Evolutionary conservation across 768 basidiomycete genomes (phyloP), one percentile per base, ranked within the genome.

Genomic region (Naganishia vishniacii): DNA sequence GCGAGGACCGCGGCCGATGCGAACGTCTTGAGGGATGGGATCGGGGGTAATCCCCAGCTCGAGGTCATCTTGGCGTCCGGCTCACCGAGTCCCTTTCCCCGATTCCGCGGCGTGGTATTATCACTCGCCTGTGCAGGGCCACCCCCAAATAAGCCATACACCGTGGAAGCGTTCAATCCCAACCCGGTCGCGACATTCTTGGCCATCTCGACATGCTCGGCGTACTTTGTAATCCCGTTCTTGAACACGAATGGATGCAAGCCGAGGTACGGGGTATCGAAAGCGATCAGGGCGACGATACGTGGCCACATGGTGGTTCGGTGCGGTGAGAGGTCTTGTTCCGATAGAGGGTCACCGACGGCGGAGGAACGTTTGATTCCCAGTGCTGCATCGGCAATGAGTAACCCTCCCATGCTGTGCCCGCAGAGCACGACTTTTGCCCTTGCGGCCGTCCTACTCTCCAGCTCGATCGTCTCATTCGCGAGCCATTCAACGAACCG

Each of bases 201-300:
- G 2, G 88, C 90, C 13, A 83, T 78, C 49, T 81, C 82, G 4
- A 86, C 86, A 70, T 88, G 87, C 66, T 84, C 83, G 4, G 84
- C 81, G 1, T 84, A 88, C 72, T 88, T 87, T 0, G 84, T 85
- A 0, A 89, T 85, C 46, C 83, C 82, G 74, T 91, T 85, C 80
- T 91, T 91, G 81, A 92, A 88, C 34, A 92, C 85, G 61, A 80
- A 80, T 0, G 92, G 91, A 69, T 94, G 85, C 23, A 97, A 79
- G 15, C 93, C 92, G 23, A 90, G 83, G 78, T 87, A 95, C 91
- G 92, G 93, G 0, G 93, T 94, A 72, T 97, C 92, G 72, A 88
- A 94, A 6, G 91, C 87, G 48, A 91, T 79, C 66, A 85, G 86
- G 0, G 86, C 91, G 25, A 93, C 82, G 61, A 95, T 87, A 58